These are phyloP conservation scores for Ulota crispa DNA, from an alignment of 225 moss, liverwort and hornwort genomes.

Conservation along the genomic window DNA sequence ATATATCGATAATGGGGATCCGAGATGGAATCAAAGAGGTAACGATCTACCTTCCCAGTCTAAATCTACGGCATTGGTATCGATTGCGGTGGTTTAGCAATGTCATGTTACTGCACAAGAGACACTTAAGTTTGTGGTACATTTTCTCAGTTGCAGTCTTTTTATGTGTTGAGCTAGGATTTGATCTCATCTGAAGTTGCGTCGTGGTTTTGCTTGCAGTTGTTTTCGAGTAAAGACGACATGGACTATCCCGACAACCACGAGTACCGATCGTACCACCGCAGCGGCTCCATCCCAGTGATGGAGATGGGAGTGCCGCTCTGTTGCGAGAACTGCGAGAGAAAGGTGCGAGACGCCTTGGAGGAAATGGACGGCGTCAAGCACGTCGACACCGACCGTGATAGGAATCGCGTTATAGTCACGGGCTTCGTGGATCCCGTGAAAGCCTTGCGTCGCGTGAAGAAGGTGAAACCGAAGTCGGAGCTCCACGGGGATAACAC, in stretches of 20 bases:
- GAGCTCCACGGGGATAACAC: conserved; percentile 36
- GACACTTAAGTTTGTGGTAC: neutral
- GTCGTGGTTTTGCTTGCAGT: conserved; percentile 12
- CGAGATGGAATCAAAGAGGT: conserved; percentile 23
- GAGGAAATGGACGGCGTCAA: conserved; percentile 37
- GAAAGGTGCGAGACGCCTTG: conserved; percentile 30
- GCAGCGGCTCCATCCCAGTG: neutral
- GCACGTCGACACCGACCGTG: conserved; percentile 19
- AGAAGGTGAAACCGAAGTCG: conserved; percentile 33
- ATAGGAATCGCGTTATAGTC: conserved; percentile 21
- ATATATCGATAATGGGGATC: neutral
- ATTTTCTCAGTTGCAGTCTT: neutral
- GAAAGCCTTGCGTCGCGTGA: conserved; percentile 30
- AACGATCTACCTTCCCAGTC: neutral
- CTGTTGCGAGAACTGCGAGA: conserved; percentile 43
- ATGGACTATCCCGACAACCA: conserved; percentile 31
- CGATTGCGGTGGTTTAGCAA: neutral
- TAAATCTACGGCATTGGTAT: neutral
- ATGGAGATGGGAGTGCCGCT: conserved; percentile 42
- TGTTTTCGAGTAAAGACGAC: conserved; percentile 39
- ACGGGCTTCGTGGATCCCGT: conserved; percentile 43
- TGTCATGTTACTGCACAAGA: neutral
- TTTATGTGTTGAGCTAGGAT: neutral
- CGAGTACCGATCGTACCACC: conserved; percentile 23
- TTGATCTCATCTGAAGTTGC: neutral